A percentile compares a stretch with the other conserved stretches of the same genome.
Conservation (phyloP, 2,329 filamentous ascomycete species). For the Sporothrix pseudoabietina region DNA sequence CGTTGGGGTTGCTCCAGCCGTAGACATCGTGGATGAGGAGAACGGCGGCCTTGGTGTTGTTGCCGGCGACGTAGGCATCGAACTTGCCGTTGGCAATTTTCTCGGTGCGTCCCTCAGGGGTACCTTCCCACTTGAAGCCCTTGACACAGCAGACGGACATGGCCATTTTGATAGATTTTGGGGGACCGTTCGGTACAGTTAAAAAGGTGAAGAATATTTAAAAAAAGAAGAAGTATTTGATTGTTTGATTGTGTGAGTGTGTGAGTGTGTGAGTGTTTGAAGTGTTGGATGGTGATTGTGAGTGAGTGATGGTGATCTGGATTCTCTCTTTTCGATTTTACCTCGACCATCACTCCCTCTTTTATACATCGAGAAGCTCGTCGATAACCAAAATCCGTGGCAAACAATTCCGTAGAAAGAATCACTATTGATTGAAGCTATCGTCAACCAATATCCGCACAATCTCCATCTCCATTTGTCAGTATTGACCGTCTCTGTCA, state of each 20-base stretch:
- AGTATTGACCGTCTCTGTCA: neutral
- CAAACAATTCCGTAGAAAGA: slow-evolving; percentile 15
- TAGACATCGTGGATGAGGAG: slow-evolving; percentile 55
- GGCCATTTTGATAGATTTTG: slow-evolving; percentile 24
- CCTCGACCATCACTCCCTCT: neutral
- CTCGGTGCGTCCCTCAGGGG: slow-evolving; percentile 44
- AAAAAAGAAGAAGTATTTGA: neutral
- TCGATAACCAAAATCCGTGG: slow-evolving; percentile 24
- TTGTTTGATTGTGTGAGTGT: neutral
- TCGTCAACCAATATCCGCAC: neutral
- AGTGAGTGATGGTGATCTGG: neutral
- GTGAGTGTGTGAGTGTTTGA: neutral
- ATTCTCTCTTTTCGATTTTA: neutral
- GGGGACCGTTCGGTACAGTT: neutral
- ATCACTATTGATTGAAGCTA: neutral
- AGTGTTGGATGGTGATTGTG: neutral
- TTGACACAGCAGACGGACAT: slow-evolving; percentile 41
- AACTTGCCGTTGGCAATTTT: slow-evolving; percentile 44
- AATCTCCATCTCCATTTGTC: neutral
- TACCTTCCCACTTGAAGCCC: slow-evolving; percentile 45
- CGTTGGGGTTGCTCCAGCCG: slow-evolving; percentile 54
- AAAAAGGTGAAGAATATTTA: neutral
- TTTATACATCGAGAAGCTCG: slow-evolving; percentile 6
- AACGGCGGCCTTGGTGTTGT: slow-evolving; percentile 46
- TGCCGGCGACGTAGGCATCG: slow-evolving; percentile 48